A percentile compares a stretch with the other conserved stretches of the same genome.
phyloP scores from a whole-genome alignment of 208 protist species.

The Baffinella frigidus region DNA sequence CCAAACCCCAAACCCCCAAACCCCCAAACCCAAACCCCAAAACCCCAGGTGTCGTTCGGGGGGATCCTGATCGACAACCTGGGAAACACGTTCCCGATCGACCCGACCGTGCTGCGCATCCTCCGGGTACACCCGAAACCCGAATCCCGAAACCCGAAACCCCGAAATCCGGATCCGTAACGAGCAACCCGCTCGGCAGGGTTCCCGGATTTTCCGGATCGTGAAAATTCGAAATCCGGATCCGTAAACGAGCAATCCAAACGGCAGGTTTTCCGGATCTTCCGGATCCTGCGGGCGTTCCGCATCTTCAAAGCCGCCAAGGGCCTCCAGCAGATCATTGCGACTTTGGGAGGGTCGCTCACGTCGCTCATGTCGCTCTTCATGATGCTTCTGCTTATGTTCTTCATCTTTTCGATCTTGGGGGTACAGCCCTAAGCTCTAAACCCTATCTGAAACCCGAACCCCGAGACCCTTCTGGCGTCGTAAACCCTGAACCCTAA shows the following conservation, averaged over 20 bases:
- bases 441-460: neutral
- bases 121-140: too few relatives aligned
- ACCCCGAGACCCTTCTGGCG: neutral
- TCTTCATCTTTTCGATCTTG: slow-evolving; percentile 65
- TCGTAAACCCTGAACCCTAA: too few relatives aligned
- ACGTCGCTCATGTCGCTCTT: slow-evolving; percentile 31
- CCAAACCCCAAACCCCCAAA: too few relatives aligned
- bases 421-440: slow-evolving; percentile 14
- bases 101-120: slow-evolving; percentile 1
- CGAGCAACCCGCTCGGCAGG: too few relatives aligned
- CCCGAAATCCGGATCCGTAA: too few relatives aligned
- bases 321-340: slow-evolving; percentile 16
- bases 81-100: neutral
- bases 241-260: too few relatives aligned
- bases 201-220: too few relatives aligned
- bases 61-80: neutral
- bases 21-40: too few relatives aligned
- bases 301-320: slow-evolving; percentile 57
- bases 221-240: too few relatives aligned
- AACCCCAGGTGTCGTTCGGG: too few relatives aligned
- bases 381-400: slow-evolving; percentile 28
- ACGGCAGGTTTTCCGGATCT: slow-evolving; percentile 60
- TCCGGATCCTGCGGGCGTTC: slow-evolving; percentile 56
- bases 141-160: too few relatives aligned
- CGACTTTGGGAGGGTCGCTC: slow-evolving; percentile 8